Conservation (phyloP, 1,284 basidiomycete species). For the Trichosporon sp. region DNA sequence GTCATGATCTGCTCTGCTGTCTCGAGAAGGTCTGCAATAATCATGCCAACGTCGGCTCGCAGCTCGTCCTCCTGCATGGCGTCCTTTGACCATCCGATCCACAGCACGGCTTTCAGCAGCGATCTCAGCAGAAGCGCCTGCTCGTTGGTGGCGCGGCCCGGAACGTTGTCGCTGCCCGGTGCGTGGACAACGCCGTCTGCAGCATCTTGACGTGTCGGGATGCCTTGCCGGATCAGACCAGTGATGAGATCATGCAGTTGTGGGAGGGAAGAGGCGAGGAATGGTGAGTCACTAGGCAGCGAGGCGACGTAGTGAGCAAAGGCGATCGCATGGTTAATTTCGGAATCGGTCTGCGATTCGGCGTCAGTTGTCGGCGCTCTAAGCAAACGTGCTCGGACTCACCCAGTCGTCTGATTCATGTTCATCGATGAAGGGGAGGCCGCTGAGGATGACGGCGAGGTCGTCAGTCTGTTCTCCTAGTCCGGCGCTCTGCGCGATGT, state of each 20-base stretch:
- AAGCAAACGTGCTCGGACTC: neutral
- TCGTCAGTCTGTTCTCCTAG: neutral
- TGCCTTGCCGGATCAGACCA: constrained; percentile 28
- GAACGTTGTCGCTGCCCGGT: constrained; percentile 14
- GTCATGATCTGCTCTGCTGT: constrained; percentile 17
- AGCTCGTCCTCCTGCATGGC: neutral
- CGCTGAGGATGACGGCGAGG: constrained; percentile 23
- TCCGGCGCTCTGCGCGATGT: constrained; percentile 11
- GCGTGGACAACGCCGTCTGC: neutral
- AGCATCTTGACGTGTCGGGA: constrained; percentile 1
- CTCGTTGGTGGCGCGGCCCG: neutral
- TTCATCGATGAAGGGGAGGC: constrained; percentile 20
- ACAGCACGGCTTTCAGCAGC: constrained; percentile 33
- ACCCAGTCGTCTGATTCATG: constrained; percentile 38
- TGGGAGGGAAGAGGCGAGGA: constrained; percentile 22
- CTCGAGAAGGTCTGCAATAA: constrained; percentile 27
- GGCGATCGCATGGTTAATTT: constrained; percentile 45
- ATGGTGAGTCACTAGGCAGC: constrained; percentile 1
- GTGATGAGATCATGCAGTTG: constrained; percentile 28
- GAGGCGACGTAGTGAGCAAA: constrained; percentile 43
- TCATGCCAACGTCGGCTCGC: constrained; percentile 18
- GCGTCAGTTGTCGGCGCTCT: neutral
- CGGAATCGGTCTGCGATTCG: constrained; percentile 31
- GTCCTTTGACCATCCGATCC: constrained; percentile 31
- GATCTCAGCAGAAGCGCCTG: constrained; percentile 33